These are phyloP conservation scores for Aspergillus cavernicola DNA, from an alignment of 495 filamentous ascomycete species.

Conservation along the genomic window DNA sequence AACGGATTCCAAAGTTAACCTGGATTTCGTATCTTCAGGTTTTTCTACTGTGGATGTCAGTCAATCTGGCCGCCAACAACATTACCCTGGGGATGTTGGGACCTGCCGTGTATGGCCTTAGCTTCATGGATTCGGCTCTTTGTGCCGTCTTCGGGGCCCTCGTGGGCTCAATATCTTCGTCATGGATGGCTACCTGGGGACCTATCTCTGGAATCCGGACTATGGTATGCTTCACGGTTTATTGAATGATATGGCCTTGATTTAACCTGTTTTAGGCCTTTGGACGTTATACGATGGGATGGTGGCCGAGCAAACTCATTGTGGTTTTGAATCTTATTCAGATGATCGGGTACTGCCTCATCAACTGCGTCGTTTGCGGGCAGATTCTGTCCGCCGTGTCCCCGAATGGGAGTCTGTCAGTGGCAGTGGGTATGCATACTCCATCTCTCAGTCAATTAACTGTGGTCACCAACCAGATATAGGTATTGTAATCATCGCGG, in stretches of 20 bases:
- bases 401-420: slow-evolving; percentile 53
- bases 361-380: slow-evolving; percentile 67
- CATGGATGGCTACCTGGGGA: slow-evolving; percentile 72
- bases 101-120: slow-evolving; percentile 62
- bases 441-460: background rate
- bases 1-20: slow-evolving; percentile 51
- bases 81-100: slow-evolving; percentile 72
- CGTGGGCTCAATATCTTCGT: slow-evolving; percentile 55
- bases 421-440: slow-evolving; percentile 52
- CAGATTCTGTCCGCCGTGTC: slow-evolving; percentile 74
- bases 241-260: background rate
- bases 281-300: slow-evolving; percentile 71
- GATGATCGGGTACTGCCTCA: slow-evolving; percentile 66
- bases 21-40: slow-evolving; percentile 60
- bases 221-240: slow-evolving; percentile 45
- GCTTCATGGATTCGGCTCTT: slow-evolving; percentile 62
- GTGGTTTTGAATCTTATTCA: slow-evolving; percentile 69
- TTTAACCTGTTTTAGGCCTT: slow-evolving; percentile 47
- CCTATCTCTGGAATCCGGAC: slow-evolving; percentile 68
- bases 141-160: slow-evolving; percentile 62
- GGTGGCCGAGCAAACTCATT: slow-evolving; percentile 74
- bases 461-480: slow-evolving; percentile 1
- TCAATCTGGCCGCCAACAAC: slow-evolving; percentile 76
- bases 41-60: slow-evolving; percentile 66
- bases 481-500: slow-evolving; percentile 65